Evolutionary conservation across 495 filamentous ascomycete species (phyloP), one percentile per base, ranked within the genome.

Genomic region (Talaromyces wortmannii): DNA sequence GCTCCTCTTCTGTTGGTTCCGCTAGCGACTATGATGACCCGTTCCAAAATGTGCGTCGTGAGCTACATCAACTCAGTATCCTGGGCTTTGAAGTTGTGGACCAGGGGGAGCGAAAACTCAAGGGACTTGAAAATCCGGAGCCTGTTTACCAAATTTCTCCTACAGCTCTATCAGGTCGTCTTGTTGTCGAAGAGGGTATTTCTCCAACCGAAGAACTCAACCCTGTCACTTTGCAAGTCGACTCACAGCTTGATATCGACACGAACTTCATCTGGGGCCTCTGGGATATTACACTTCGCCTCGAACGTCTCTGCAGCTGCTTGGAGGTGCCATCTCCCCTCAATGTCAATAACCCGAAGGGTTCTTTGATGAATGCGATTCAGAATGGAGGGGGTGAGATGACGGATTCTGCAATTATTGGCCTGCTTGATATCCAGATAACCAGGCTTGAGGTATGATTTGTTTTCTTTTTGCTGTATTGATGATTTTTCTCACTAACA

Each of bases 31-130:
- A 91, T 61, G 84, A 79, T 17, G 70, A 67, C 31, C 60, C 74
- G 16, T 67, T 73, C 4, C 77, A 83, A 54, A 77, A 87, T 31
- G 96, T 98, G 57, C 87, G 90, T 56, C 86, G 84, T 43, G 94
- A 98, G 68, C 81, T 98, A 16, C 84, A 91, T 32, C 87, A 88
- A 12, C 78, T 99, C 18, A 91, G 84, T 57, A 90, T 85, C 57
- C 90, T 95, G 73, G 95, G 95, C 15, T 99, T 97, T 63, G 89
- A 95, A 65, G 90, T 97, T 63, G 96, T 96, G 68, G 90, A 95
- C 59, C 88, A 97, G 62, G 94, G 94, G 17, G 89, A 96, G 63
- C 83, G 84, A 44, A 96, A 94, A 62, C 75, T 99, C 33, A 99
- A 99, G 67, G 94, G 94, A 3, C 82, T 99, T 7, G 94, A 99